Conservation (phyloP, 1,284 basidiomycete genomes). For the Irpex sp. region DNA sequence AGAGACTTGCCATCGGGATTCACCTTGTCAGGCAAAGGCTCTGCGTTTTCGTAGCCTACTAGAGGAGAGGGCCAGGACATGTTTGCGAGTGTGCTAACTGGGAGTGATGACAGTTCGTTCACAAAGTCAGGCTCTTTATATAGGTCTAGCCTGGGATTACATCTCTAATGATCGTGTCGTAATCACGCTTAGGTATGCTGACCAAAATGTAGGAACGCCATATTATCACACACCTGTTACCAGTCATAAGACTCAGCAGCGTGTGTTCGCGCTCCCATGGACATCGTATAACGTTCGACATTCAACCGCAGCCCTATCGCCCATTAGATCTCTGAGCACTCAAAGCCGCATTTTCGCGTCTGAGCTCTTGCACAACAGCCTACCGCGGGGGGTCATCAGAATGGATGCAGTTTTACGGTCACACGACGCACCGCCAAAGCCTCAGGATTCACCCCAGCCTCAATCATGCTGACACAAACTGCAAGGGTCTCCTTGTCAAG, state of each 20-base stretch:
- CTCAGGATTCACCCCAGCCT: slow-evolving; percentile 82
- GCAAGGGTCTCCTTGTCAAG: slow-evolving; percentile 81
- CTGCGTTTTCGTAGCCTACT: slow-evolving; percentile 41
- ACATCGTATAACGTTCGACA: background rate
- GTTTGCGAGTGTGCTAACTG: background rate
- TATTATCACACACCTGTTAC: no score
- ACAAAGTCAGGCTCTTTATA: background rate
- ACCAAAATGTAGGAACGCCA: background rate
- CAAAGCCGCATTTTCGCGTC: slow-evolving; percentile 52
- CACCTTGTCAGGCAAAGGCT: slow-evolving; percentile 43
- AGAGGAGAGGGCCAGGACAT: slow-evolving; percentile 37
- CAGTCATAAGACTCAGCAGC: no score
- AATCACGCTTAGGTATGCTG: background rate
- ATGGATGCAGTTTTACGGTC: background rate
- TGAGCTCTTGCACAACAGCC: slow-evolving; percentile 75
- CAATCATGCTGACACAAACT: slow-evolving; percentile 81
- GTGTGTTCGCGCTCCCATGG: no score
- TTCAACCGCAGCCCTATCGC: background rate
- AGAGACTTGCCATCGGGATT: slow-evolving; percentile 61
- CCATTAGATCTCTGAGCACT: background rate
- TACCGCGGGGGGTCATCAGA: slow-evolving; percentile 22
- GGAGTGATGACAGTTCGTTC: background rate
- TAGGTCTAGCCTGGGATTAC: background rate
- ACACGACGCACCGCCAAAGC: slow-evolving; percentile 69
- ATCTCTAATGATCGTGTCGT: background rate